Base-by-base conservation (phyloP, 192 early-diverging fungal species). In the Entomortierella lignicola region DNA sequence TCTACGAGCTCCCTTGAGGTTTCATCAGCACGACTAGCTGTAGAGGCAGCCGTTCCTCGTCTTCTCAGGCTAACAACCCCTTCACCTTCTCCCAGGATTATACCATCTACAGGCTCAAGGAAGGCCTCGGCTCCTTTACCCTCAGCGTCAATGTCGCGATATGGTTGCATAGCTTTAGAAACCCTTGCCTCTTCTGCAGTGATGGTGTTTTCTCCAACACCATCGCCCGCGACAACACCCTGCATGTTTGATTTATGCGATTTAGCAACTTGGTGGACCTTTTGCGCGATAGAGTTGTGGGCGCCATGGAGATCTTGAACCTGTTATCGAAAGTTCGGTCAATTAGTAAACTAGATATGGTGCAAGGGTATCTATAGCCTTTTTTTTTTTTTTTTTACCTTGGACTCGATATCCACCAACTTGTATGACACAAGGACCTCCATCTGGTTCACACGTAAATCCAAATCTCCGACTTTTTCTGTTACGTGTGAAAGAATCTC, bases 221-320 rank as follows among this genome's bases (percentile, higher is more conserved):
- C 57, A 13, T 79, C 68, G 18, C 75, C 75, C 21, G 75, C 75
- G 17, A 56, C 62, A 0, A 79, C 26, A 18, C 75, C 75, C 23
- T 79, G 75, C 75, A 79, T 70, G 20, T 79, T 79, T 39, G 75
- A 79, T 42, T 70, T 69, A 52, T 79, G 75, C 7, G 75, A 69
- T 41, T 79, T 69, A 34, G 75, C 75, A 4, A 79, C 75, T 12
- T 79, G 75, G 23, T 79, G 75, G 2, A 79, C 75, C 42, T 79
- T 79, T 70, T 79, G 75, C 3, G 75, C 75, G 32, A 79, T 79
- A 17, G 67, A 63, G 26, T 79, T 79, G 55, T 79, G 75, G n/a
- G 75, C 75, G 25, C 75, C 75, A 63, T 79, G 75, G 12, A 79
- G 68, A 52, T 79, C 75, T 66, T 79, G 55, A 0, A 79, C 75